Base-by-base conservation (phyloP, 2,329 filamentous ascomycete genomes). In the Furcasterigmium sp. region DNA sequence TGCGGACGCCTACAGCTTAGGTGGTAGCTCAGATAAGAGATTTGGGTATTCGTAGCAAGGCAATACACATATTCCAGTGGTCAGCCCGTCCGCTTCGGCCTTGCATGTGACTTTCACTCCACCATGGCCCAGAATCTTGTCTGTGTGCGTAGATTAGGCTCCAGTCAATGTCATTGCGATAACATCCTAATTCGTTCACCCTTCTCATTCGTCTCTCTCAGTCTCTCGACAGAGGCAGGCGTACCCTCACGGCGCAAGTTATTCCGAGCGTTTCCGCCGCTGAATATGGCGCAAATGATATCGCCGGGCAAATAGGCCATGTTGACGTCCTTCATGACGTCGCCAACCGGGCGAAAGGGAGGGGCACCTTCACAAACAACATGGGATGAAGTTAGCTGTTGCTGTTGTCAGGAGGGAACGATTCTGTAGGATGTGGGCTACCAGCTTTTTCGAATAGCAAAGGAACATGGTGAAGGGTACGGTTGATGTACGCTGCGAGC, bases 251-350 rank as follows among this genome's bases (percentile, higher is more conserved):
- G 78, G 3, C 82, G 78, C 35, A 95, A 74, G 49, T 94, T 85
- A 61, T 95, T 96, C 39, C 91, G 76, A 8, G 91, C 91, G 56
- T 95, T 95, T 4, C 90, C 90, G 15, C 86, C 91, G 1, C 90
- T 76, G 59, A 96, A 96, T 0, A 71, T 81, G 0, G 77, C 86
- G 5, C 65, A 76, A 21, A 88, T 76, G 0, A 69, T 69, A 8
- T 76, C 72, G 3, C 87, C 87, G 2, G 68, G 64, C 0, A 58
- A 41, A 52, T 85, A 87, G 0, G 64, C 62, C 14, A 72, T 60
- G 1, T 59, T 56, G 1, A 78, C 70, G 30, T 83, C 72, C 1
- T 64, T 64, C 37, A 77, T 67, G 14, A 87, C 75, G 36, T 84
- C 73, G 9, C 91, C 91, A 53, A 88, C 95, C 1, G 63, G 67